Evolutionary conservation across 768 basidiomycete genomes (phyloP), one percentile per base, ranked within the genome.

Genomic region (Boletus reticulatus): DNA sequence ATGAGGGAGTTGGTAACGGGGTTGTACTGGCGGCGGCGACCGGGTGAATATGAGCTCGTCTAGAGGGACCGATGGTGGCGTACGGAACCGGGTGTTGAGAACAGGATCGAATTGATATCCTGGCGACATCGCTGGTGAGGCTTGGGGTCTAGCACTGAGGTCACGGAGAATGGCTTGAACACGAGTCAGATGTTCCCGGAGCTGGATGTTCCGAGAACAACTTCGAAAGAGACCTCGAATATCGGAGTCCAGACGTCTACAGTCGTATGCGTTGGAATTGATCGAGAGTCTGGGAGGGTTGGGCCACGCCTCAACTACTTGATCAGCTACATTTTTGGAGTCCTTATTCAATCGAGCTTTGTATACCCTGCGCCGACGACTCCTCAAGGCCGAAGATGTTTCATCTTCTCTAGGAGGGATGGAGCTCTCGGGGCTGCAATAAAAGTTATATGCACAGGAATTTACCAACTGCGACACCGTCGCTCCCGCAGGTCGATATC

Each of bases 41-140:
- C 61, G 37, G 20, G 42, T 17, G 29, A 55, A 55, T 11, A 52
- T 2, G 2, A 61, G 43, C 2, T 48, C 45, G 17, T 41, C 53
- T n/a, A 51, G 0, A 1, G 38, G 12, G 9, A 51, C n/a, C 3
- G 29, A 16, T 29, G 39, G 46, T 8, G 32, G 12, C 14, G 6
- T 37, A 9, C 14, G 44, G 29, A 48, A 37, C 6, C 14, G 19
- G 20, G 19, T 20, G n/a, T 36, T 22, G 19, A 41, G 39, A 29
- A 4, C 8, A 8, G 52, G 36, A n/a, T 38, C 46, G 8, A 53
- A 53, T 8, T 29, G 47, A 10, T 52, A 52, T 16, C 3, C 7
- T 1, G 17, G 44, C 2, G 12, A 8, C 14, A 1, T 9, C 10
- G 4, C n/a, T 2, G 13, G 32, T 19, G 1, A 16, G 2, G 7